Conservation (phyloP, 2,329 filamentous ascomycete species). For the Trichoderma sp. region DNA sequence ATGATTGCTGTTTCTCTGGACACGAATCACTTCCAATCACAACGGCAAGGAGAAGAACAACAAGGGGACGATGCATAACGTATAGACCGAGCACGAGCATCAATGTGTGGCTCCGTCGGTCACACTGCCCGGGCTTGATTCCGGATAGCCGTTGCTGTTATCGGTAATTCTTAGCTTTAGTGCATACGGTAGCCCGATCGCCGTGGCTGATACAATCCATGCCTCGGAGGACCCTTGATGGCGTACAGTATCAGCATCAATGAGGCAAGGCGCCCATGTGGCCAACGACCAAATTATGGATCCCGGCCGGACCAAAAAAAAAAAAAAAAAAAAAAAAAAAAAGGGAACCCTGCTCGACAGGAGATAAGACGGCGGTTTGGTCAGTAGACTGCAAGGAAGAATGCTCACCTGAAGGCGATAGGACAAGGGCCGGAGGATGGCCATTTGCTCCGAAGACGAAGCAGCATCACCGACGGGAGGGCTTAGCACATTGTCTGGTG, state of each 20-base stretch:
- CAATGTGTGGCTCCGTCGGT: neutral
- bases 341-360: slow-evolving; percentile 1
- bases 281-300: slow-evolving; percentile 1
- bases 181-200: slow-evolving; percentile 1
- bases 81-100: neutral
- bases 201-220: neutral
- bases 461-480: neutral
- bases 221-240: neutral
- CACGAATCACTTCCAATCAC: neutral
- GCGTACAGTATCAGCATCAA: neutral
- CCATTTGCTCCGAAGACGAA: neutral
- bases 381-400: neutral
- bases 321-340: neutral
- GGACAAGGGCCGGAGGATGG: neutral
- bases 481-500: neutral
- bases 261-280: slow-evolving; percentile 8
- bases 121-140: neutral
- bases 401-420: neutral
- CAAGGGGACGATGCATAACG: neutral
- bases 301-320: slow-evolving; percentile 2
- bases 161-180: neutral
- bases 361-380: slow-evolving; percentile 5
- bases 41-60: neutral
- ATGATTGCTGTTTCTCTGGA: neutral
- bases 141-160: neutral